Conservation (phyloP, 371 early-diverging fungal species). For the Haplosporangium sp. region DNA sequence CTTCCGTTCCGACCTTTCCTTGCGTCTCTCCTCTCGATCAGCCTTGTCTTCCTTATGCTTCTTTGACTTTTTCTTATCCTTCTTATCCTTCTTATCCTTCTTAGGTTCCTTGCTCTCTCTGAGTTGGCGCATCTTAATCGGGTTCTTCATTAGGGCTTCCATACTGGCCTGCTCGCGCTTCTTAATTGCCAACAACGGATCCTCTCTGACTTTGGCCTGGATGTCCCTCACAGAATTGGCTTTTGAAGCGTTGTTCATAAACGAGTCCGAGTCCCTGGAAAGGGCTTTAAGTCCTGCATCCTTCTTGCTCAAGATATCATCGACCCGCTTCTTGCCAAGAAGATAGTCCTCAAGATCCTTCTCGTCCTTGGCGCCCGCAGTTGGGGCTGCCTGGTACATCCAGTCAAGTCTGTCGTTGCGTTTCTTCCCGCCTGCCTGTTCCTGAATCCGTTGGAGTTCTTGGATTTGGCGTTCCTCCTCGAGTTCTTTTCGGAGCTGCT, state of each 20-base stretch:
- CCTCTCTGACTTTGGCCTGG: slow-evolving; percentile 89
- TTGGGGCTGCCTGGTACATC: slow-evolving; percentile 91
- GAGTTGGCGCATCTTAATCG: slow-evolving; percentile 73
- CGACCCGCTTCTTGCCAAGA: slow-evolving; percentile 89
- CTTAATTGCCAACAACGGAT: slow-evolving; percentile 91
- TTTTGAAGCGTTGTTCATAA: slow-evolving; percentile 58
- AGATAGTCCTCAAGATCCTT: slow-evolving; percentile 82
- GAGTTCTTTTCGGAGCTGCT: slow-evolving; percentile 91
- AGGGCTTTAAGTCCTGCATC: slow-evolving; percentile 59
- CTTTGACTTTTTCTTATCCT: slow-evolving; percentile 38
- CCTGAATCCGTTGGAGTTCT: slow-evolving; percentile 87
- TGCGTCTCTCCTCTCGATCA: slow-evolving; percentile 22
- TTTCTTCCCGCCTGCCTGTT: slow-evolving; percentile 80
- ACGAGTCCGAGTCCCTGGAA: slow-evolving; percentile 48
- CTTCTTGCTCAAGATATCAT: slow-evolving; percentile 69
- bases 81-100: background rate
- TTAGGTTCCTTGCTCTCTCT: slow-evolving; percentile 49
- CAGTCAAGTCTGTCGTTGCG: slow-evolving; percentile 88
- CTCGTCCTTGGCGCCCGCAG: slow-evolving; percentile 61
- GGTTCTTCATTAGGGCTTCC: slow-evolving; percentile 82
- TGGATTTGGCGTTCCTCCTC: slow-evolving; percentile 90
- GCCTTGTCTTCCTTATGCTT: slow-evolving; percentile 33
- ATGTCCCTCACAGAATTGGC: slow-evolving; percentile 88
- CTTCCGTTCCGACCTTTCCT: slow-evolving; percentile 20
- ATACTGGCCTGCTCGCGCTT: slow-evolving; percentile 85